Conservation (phyloP, 306 rosid genomes). For the Cicer yamashitae region DNA sequence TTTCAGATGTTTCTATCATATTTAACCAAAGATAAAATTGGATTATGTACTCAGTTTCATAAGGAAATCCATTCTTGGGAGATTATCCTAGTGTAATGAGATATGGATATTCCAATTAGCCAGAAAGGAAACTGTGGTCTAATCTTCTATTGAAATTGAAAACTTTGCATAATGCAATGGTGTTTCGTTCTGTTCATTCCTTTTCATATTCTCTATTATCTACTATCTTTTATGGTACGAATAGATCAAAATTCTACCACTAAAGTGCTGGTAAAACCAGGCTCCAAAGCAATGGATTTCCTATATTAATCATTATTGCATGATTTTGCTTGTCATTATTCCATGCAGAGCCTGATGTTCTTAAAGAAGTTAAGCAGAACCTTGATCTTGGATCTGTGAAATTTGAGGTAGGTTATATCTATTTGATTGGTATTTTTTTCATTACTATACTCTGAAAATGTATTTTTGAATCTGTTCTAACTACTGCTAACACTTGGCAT, state of each 20-base stretch:
- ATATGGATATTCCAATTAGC: conserved; percentile 9
- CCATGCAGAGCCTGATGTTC: conserved; percentile 90
- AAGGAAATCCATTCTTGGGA: background rate
- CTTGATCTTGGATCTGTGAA: conserved; percentile 94
- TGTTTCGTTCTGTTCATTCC: conserved; percentile 16
- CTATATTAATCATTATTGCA: background rate
- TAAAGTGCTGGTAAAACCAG: background rate
- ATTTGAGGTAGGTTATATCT: conserved; percentile 73
- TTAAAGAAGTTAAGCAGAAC: conserved; percentile 94
- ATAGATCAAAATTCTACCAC: background rate
- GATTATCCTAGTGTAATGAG: conserved; percentile 16
- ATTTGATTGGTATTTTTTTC: conserved; percentile 11
- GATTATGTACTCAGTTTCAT: background rate
- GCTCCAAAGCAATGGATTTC: background rate
- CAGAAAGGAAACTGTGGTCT: background rate
- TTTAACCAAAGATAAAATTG: background rate
- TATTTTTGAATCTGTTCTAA: background rate
- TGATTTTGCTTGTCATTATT: conserved; percentile 6
- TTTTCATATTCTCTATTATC: background rate
- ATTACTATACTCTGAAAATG: conserved; percentile 27
- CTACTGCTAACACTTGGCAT: too few relatives aligned
- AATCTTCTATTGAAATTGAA: conserved; percentile 15
- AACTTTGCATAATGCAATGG: background rate
- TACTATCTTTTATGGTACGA: background rate
- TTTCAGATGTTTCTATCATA: background rate